These are phyloP conservation scores for Sporisorium iseilematis-ciliati DNA, from an alignment of 1,284 basidiomycete species.

Conservation along the genomic window DNA sequence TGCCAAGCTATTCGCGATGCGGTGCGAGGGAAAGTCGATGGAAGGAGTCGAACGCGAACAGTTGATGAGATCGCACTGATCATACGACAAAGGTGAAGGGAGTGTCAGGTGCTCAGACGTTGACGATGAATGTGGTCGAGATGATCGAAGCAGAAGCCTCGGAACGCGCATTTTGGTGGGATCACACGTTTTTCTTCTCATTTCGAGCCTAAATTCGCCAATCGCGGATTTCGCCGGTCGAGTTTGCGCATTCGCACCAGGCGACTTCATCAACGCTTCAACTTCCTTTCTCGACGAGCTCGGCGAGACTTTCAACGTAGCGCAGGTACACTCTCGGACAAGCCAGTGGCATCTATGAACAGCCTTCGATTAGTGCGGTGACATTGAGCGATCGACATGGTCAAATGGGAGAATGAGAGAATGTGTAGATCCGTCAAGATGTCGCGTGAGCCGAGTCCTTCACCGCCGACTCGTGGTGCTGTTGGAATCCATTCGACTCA, in stretches of 20 bases:
- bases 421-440: not conserved
- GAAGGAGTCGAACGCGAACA: not conserved
- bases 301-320: not conserved
- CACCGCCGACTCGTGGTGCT: not conserved
- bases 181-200: not conserved
- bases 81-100: not conserved
- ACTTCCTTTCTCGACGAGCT: not conserved
- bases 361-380: not conserved
- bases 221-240: constrained; percentile 5
- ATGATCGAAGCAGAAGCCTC: not conserved
- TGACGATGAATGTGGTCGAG: not conserved
- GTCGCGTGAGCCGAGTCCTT: not conserved
- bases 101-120: not conserved
- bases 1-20: not conserved
- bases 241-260: not conserved
- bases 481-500: not conserved
- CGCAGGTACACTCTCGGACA: not conserved
- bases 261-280: not conserved
- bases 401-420: not conserved
- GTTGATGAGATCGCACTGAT: not conserved
- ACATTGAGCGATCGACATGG: no score
- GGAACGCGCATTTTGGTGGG: no score
- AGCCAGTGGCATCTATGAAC: not conserved
- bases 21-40: not conserved
- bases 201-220: not conserved